Conservation (phyloP, 148 eudicot species). For the Rhododendron ovatum region DNA sequence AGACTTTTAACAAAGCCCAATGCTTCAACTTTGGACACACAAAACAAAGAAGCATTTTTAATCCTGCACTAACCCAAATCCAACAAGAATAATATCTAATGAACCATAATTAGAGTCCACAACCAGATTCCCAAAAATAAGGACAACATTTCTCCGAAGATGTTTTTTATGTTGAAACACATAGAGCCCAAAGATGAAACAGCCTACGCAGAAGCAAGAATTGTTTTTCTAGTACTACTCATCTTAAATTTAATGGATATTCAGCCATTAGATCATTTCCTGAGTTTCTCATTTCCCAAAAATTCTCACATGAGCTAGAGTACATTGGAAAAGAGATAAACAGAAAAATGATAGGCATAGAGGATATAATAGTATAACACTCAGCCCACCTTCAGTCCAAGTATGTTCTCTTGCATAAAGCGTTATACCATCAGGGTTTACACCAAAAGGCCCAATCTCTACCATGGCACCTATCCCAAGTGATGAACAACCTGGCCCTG, state of each 20-base stretch:
- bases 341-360: not conserved
- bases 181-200: not conserved
- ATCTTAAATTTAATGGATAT: not conserved
- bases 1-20: not conserved
- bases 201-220: not conserved
- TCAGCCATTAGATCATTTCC: not conserved
- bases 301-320: not conserved
- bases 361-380: not conserved
- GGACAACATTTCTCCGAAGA: not conserved
- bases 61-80: not conserved
- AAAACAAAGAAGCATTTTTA: not conserved
- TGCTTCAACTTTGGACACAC: not conserved
- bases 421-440: constrained; percentile 37
- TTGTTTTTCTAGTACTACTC: not conserved
- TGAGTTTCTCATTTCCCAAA: not conserved
- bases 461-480: constrained; percentile 45
- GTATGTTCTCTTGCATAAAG: constrained; percentile 26
- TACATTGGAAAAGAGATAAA: not conserved
- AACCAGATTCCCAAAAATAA: not conserved
- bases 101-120: not conserved
- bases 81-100: not conserved
- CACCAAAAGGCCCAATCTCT: constrained; percentile 53
- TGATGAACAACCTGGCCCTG: constrained; percentile 59
- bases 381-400: constrained; percentile 37
- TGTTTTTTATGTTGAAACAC: not conserved